Percentiles rank a stretch among this genome's conserved stretches.
Conservation (phyloP, 2,329 filamentous ascomycete genomes). For the Hypoxylon sp. region DNA sequence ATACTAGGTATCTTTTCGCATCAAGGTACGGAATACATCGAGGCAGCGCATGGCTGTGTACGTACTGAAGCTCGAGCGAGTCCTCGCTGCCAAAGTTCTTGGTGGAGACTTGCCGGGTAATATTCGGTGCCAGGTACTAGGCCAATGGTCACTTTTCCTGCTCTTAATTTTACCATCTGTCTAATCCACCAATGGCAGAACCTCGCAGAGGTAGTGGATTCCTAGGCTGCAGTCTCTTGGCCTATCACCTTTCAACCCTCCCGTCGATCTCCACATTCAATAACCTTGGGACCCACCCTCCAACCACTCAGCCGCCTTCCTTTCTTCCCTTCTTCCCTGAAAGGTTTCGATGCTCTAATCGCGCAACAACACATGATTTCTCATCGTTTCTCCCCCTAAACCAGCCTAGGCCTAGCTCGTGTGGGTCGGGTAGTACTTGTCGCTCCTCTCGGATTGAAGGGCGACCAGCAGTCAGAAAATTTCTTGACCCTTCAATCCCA, state of each 20-base stretch:
- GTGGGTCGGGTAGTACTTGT: conserved; percentile 34
- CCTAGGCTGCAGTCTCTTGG: background rate
- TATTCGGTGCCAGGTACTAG: conserved; percentile 6
- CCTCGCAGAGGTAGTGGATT: conserved; percentile 11
- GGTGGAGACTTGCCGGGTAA: conserved; percentile 17
- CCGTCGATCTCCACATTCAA: background rate
- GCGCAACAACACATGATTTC: conserved; percentile 40
- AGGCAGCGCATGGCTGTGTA: no score
- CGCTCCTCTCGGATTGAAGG: conserved; percentile 35
- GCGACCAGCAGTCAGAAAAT: conserved; percentile 31
- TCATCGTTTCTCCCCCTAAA: conserved; percentile 31
- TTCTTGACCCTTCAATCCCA: conserved; percentile 39
- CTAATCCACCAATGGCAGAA: conserved; percentile 27
- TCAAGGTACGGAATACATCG: no score
- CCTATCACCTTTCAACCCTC: conserved; percentile 16
- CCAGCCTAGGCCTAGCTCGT: conserved; percentile 28
- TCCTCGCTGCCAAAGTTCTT: background rate
- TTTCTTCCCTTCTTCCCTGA: conserved; percentile 13
- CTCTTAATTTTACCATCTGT: background rate
- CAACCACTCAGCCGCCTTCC: conserved; percentile 1
- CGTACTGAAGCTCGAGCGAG: background rate
- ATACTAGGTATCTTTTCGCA: no score
- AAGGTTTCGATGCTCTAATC: conserved; percentile 24
- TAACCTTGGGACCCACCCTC: background rate
- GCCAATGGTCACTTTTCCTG: conserved; percentile 19